Evolutionary conservation across 768 basidiomycete species (phyloP).

Genomic region (Gymnopilus junonius): DNA sequence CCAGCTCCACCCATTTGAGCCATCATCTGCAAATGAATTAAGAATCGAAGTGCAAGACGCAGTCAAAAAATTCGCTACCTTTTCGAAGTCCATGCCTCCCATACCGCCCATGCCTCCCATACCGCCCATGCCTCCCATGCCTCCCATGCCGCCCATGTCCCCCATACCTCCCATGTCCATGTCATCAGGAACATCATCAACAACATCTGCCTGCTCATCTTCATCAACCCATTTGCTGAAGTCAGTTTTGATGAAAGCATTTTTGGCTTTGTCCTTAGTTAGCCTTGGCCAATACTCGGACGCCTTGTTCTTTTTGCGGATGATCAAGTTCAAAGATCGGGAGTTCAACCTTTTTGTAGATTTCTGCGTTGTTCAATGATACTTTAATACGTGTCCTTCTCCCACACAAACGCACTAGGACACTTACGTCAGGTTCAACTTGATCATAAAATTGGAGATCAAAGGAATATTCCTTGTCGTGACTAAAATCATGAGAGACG

Average conservation of each 20-base stretch:
- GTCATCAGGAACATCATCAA: constrained; percentile 49
- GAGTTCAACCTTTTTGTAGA: constrained; percentile 64
- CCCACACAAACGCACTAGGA: not conserved
- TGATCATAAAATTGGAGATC: constrained; percentile 76
- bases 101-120: constrained; percentile 61
- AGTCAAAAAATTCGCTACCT: constrained; percentile 41
- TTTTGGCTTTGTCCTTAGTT: constrained; percentile 85
- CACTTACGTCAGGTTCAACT: constrained; percentile 72
- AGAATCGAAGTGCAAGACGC: not conserved
- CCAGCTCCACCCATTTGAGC: constrained; percentile 45
- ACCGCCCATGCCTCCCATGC: constrained; percentile 61
- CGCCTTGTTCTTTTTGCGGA: constrained; percentile 81
- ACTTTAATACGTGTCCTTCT: not conserved
- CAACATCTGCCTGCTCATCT: constrained; percentile 86
- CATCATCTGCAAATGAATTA: constrained; percentile 46
- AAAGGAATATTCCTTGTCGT: constrained; percentile 74
- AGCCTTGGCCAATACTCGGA: constrained; percentile 92
- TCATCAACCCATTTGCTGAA: constrained; percentile 97
- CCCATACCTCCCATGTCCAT: constrained; percentile 61
- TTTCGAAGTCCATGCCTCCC: constrained; percentile 68
- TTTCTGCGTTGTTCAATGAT: constrained; percentile 41
- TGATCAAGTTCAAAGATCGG: constrained; percentile 66
- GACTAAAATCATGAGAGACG: constrained; percentile 26
- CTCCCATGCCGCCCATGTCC: constrained; percentile 61
- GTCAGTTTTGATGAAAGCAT: constrained; percentile 89